Conservation (phyloP, 495 filamentous ascomycete genomes). For the Penicillium longicatenatum region DNA sequence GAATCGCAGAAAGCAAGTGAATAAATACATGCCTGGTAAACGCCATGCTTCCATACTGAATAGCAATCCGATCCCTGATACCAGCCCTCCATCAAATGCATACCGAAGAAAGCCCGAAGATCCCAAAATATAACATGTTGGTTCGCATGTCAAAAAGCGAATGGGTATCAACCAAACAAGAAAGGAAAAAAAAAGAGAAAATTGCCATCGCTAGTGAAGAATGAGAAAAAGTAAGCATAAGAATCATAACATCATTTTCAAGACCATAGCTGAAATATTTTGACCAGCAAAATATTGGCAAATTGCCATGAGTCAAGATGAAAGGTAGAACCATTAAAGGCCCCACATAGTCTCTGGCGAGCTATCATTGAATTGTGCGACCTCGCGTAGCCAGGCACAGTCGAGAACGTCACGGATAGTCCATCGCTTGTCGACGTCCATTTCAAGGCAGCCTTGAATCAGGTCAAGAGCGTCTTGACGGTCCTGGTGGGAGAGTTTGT, state of each 20-base stretch:
- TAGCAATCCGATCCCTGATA: background rate
- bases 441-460: constrained; percentile 53
- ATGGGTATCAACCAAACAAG: background rate
- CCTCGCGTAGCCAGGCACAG: constrained; percentile 56
- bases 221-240: background rate
- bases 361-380: constrained; percentile 33
- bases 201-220: background rate
- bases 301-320: background rate
- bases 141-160: background rate
- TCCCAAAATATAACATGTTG: constrained; percentile 1
- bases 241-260: constrained; percentile 1
- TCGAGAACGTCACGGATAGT: constrained; percentile 54
- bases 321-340: constrained; percentile 24
- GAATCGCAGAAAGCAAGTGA: constrained; percentile 10
- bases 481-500: constrained; percentile 24
- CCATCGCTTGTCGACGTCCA: constrained; percentile 54
- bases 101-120: background rate
- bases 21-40: constrained; percentile 12
- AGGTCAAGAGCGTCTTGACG: constrained; percentile 52
- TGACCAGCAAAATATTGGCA: background rate
- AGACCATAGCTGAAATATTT: background rate
- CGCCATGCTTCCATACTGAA: constrained; percentile 9
- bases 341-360: constrained; percentile 39
- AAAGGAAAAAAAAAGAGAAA: background rate
- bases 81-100: constrained; percentile 3